Evolutionary conservation across 179 eudicot species (phyloP).

Genomic region (Vitellaria paradoxa): DNA sequence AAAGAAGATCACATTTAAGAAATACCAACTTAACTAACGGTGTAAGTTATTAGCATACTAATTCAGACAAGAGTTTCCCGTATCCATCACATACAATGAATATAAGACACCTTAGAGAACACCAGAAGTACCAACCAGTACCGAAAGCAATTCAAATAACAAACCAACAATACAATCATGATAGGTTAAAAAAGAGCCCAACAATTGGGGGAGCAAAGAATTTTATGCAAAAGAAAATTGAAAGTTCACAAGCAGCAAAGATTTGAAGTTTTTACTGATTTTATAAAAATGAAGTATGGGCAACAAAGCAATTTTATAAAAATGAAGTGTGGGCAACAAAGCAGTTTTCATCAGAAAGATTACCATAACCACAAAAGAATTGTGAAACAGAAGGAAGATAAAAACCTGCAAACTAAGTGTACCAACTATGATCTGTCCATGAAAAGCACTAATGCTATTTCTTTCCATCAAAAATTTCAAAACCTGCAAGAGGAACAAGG

Average conservation of each 20-base stretch:
- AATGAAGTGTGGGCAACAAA: not conserved
- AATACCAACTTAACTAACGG: not conserved
- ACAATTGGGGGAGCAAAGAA: slow-evolving; percentile 6
- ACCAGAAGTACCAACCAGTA: slow-evolving; percentile 87
- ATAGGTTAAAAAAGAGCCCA: slow-evolving; percentile 12
- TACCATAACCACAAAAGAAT: not conserved
- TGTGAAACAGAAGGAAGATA: not conserved
- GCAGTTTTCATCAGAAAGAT: too few relatives aligned
- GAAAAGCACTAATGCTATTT: slow-evolving; percentile 64
- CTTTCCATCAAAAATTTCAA: slow-evolving; percentile 91
- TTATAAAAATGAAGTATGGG: too few relatives aligned
- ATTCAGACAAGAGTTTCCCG: not conserved
- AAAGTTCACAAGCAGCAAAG: not conserved
- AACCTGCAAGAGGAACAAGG: too few relatives aligned
- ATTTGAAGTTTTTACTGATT: not conserved
- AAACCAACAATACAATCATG: slow-evolving; percentile 93
- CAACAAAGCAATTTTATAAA: too few relatives aligned
- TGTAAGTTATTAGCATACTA: not conserved
- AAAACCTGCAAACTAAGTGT: slow-evolving; percentile 83
- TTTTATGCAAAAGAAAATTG: too few relatives aligned
- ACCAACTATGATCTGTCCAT: slow-evolving; percentile 90
- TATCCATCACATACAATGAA: too few relatives aligned
- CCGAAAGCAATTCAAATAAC: slow-evolving; percentile 80
- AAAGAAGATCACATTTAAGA: too few relatives aligned
- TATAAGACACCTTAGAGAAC: slow-evolving; percentile 70